Percentiles rank a stretch among this genome's conserved stretches.
These are phyloP conservation scores for Nematocida sp. DNA, from an alignment of 371 early-diverging fungal genomes.

Conservation along the genomic window DNA sequence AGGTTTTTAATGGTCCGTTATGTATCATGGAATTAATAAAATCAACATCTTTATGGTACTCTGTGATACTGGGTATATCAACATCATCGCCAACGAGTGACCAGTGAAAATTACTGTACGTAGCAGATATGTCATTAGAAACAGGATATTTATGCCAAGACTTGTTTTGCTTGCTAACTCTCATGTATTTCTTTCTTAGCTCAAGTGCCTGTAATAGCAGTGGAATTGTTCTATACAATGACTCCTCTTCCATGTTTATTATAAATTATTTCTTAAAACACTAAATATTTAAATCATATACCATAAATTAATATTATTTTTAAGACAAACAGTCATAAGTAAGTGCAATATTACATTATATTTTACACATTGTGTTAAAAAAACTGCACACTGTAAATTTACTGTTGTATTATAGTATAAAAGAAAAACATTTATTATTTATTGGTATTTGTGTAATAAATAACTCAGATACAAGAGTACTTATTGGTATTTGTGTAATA, in stretches of 20 bases:
- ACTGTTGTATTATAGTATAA: no score
- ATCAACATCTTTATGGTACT: slow-evolving; percentile 82
- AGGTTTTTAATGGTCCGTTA: slow-evolving; percentile 88
- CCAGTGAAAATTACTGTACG: slow-evolving; percentile 8
- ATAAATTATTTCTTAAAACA: neutral
- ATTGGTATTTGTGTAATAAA: no score
- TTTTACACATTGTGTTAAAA: no score
- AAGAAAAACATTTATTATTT: no score
- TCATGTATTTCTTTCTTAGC: slow-evolving; percentile 60
- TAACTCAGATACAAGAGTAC: no score
- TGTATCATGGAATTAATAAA: slow-evolving; percentile 78
- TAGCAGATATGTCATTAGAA: neutral
- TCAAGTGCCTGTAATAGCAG: slow-evolving; percentile 52
- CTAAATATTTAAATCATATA: no score
- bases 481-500: no score
- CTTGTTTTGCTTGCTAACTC: slow-evolving; percentile 54
- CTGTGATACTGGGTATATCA: slow-evolving; percentile 72
- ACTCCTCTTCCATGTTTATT: slow-evolving; percentile 19
- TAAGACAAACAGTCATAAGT: neutral
- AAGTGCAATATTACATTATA: no score
- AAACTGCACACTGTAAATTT: no score
- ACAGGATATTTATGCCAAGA: slow-evolving; percentile 21
- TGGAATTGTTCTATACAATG: neutral
- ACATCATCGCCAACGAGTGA: slow-evolving; percentile 10
- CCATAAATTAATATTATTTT: slow-evolving; percentile 4